phyloP scores from a whole-genome alignment of 371 early-diverging fungal genomes.

The Blastocladiella emersonii region DNA sequence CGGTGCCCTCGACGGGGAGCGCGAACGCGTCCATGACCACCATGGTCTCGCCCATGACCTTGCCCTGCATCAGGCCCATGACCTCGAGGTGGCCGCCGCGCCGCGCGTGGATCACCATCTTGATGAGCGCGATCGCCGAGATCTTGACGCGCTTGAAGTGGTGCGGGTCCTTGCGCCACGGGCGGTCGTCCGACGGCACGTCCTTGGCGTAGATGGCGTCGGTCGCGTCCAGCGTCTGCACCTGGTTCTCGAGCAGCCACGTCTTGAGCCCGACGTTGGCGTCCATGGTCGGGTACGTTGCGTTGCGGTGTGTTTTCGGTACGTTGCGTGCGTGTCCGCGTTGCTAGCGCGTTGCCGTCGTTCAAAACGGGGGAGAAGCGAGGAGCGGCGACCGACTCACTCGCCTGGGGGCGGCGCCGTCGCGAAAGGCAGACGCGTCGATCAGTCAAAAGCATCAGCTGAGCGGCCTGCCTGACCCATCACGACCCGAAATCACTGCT shows the following conservation, averaged over 20 bases:
- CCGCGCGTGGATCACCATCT: conserved; percentile 95
- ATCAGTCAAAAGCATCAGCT: too few relatives aligned
- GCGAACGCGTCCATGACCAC: conserved; percentile 93
- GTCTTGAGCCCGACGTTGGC: conserved; percentile 50
- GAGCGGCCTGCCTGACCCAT: too few relatives aligned
- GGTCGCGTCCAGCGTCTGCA: conserved; percentile 47
- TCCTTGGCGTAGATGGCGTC: conserved; percentile 54
- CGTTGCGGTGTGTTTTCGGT: too few relatives aligned
- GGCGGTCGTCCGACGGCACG: not conserved
- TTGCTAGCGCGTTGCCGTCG: too few relatives aligned
- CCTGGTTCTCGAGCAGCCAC: conserved; percentile 75
- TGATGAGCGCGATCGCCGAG: conserved; percentile 88
- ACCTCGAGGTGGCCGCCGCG: conserved; percentile 93
- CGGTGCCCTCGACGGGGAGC: conserved; percentile 95
- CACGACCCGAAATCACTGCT: too few relatives aligned
- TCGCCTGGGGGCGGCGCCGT: too few relatives aligned
- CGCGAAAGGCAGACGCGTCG: too few relatives aligned
- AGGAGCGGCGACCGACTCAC: too few relatives aligned
- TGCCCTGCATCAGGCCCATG: conserved; percentile 97
- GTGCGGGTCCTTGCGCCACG: conserved; percentile 28
- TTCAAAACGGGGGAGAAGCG: too few relatives aligned
- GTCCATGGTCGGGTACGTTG: too few relatives aligned
- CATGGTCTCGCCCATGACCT: conserved; percentile 73
- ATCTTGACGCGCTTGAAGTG: conserved; percentile 83
- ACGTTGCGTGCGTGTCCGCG: too few relatives aligned